Evolutionary conservation across 1,284 basidiomycete species (phyloP).

Genomic region (Phlebopus sp.): DNA sequence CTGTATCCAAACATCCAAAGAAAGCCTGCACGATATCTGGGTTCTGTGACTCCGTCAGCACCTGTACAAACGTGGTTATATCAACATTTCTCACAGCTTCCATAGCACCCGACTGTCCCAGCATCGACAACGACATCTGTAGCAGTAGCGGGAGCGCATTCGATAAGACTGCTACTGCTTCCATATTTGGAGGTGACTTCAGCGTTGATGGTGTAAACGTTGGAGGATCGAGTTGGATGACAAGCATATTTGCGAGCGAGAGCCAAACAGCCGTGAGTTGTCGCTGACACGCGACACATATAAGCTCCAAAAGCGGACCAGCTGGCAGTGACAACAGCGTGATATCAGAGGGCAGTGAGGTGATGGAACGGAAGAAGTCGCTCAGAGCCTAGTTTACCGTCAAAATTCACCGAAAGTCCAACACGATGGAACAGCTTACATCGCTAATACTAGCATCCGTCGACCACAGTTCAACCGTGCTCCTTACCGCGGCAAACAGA

Average conservation of each 20-base stretch:
- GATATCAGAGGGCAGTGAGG: conserved; percentile 65
- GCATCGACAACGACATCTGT: conserved; percentile 53
- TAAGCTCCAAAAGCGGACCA: conserved; percentile 73
- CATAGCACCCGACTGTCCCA: conserved; percentile 66
- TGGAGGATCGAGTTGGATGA: conserved; percentile 78
- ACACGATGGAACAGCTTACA: conserved; percentile 43
- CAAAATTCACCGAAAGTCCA: not conserved
- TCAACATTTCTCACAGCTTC: conserved; percentile 49
- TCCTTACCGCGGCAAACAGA: conserved; percentile 58
- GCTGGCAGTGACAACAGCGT: conserved; percentile 80
- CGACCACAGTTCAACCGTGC: conserved; percentile 71
- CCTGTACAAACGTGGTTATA: not conserved
- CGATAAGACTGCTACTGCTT: conserved; percentile 47
- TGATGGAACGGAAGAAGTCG: conserved; percentile 80
- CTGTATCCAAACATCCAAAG: conserved; percentile 76
- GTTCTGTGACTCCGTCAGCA: conserved; percentile 47
- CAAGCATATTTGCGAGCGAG: conserved; percentile 72
- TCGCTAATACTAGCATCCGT: conserved; percentile 73
- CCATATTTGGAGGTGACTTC: conserved; percentile 38
- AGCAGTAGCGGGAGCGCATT: conserved; percentile 59
- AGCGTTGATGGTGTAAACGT: conserved; percentile 43
- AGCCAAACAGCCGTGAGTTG: conserved; percentile 83
- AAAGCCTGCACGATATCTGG: conserved; percentile 88
- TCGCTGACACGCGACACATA: conserved; percentile 71
- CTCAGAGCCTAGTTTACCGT: conserved; percentile 56